Evolutionary conservation across 2,329 filamentous ascomycete species (phyloP), one percentile per base, ranked within the genome.

Genomic region (Penicillium polonicum): DNA sequence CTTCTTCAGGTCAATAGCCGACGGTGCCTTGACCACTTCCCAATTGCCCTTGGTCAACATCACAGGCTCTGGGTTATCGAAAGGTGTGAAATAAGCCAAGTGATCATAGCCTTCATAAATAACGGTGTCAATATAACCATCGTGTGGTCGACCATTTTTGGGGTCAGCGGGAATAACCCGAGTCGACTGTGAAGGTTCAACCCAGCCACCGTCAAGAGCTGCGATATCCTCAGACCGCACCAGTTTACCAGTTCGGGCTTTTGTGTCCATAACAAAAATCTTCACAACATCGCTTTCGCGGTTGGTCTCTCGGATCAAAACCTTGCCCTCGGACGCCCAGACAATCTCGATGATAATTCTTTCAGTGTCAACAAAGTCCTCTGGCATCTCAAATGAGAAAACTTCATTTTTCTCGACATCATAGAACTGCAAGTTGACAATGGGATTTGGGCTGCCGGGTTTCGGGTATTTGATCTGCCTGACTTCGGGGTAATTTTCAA

Each of bases 381-480:
- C 89, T 0, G 87, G 81, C 48, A 93, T 88, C 9, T 88, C 81
- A 29, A 97, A 89, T 19, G 86, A 84, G 70, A 97, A 97, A 9
- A 89, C 83, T 58, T 96, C 87, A 2, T 83, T 83, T 68, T 88
- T 89, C 10, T 81, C 81, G 21, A 97, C 80, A 65, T 97, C 92
- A 74, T 93, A 97, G 75, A 97, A 96, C 54, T 90, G 83, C 33
- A 99, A 78, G 60, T 91, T 87, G 4, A 99, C 93, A 15, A 90
- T 85, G 0, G 94, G 94, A 73, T 99, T 99, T 46, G 93, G 92
- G 2, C 92, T 88, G 4, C 94, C 95, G 21, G 94, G 89, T 75
- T 97, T 97, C 48, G 94, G 95, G 69, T 99, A 99, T 75, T 99
- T 99, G 83, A 99, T 95, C 66, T 92, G 80, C 62, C 88, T 85